Percentiles rank a stretch among this genome's conserved stretches.
These are phyloP conservation scores for Fusarium tuaranense DNA, from an alignment of 2,329 filamentous ascomycete species.

Conservation along the genomic window DNA sequence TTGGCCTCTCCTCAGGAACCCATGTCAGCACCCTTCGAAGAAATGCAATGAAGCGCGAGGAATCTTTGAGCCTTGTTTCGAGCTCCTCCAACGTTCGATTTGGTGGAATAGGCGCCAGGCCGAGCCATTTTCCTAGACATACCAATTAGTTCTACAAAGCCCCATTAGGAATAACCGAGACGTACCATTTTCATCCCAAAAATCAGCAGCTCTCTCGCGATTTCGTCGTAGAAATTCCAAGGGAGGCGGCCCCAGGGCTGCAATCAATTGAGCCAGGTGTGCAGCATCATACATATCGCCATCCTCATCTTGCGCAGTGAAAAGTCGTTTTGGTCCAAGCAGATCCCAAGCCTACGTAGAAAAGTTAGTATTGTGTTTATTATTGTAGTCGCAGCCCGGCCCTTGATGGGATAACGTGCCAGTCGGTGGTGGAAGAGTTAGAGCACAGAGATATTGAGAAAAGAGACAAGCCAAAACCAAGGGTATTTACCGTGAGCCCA, in stretches of 20 bases:
- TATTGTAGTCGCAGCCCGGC: no score
- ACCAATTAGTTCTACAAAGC: no score
- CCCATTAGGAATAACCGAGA: no score
- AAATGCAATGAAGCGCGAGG: slow-evolving; percentile 34
- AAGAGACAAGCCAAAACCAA: no score
- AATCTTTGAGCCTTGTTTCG: slow-evolving; percentile 34
- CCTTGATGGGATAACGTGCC: no score
- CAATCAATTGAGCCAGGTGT: slow-evolving; percentile 42
- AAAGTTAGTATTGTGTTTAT: no score
- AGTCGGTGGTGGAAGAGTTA: no score
- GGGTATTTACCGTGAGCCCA: slow-evolving; percentile 35
- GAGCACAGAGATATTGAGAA: no score
- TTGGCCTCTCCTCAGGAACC: slow-evolving; percentile 36
- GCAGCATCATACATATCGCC: slow-evolving; percentile 36
- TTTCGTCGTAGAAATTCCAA: slow-evolving; percentile 26
- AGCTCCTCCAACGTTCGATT: slow-evolving; percentile 32
- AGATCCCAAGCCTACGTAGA: slow-evolving; percentile 39
- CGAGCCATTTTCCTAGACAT: slow-evolving; percentile 35
- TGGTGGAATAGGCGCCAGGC: slow-evolving; percentile 34
- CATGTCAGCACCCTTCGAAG: slow-evolving; percentile 39
- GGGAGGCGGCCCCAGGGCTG: slow-evolving; percentile 39
- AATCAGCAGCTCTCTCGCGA: slow-evolving; percentile 26
- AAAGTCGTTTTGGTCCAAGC: slow-evolving; percentile 31
- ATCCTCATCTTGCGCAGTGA: slow-evolving; percentile 36
- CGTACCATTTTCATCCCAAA: slow-evolving; percentile 42